Conservation (phyloP, 306 rosid species). For the peach (Prunus persica) region Prunus_persica_NCBIv2 NC_034009.1:30987501-30988000, state of each 20-base stretch:
- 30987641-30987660: conserved; percentile 40
- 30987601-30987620: conserved; percentile 53
- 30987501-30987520: conserved; percentile 99
- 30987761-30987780: background rate
- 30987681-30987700: conserved; percentile 35
- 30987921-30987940: conserved; percentile 74
- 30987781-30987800: conserved; percentile 37
- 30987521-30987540: conserved; percentile 10
- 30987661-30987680: conserved; percentile 56
- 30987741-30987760: background rate
- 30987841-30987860: conserved; percentile 90
- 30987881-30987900: conserved; percentile 57
- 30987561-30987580: conserved; percentile 77
- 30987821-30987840: conserved; percentile 88
- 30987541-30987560: conserved; percentile 23
- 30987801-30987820: conserved; percentile 65
- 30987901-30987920: conserved; percentile 74
- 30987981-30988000: conserved; percentile 35
- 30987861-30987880: conserved; percentile 88
- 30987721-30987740: background rate
- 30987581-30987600: conserved; percentile 71
- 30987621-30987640: conserved; percentile 45
- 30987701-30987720: conserved; percentile 26
- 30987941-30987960: conserved; percentile 91
- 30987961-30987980: conserved; percentile 93